phyloP scores from a whole-genome alignment of 2,329 filamentous ascomycete species.

The Pseudogymnoascus sp. region DNA sequence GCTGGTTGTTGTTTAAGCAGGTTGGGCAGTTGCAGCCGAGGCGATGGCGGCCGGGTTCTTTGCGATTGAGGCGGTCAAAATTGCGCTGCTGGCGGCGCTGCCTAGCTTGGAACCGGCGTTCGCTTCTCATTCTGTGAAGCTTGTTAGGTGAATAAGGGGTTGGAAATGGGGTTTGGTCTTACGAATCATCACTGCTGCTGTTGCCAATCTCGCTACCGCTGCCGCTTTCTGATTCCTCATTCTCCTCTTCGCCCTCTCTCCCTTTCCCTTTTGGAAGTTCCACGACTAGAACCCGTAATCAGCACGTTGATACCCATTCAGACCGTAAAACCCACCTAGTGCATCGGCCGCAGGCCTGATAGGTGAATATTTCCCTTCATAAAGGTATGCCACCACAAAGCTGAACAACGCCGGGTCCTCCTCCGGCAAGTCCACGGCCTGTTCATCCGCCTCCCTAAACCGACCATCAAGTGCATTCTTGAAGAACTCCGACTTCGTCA shows the following conservation, averaged over 20 bases:
- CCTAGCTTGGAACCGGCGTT: conserved; percentile 29
- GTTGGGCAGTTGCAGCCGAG: conserved; percentile 38
- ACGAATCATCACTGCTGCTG: conserved; percentile 31
- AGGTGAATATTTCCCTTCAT: conserved; percentile 40
- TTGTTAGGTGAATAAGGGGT: neutral
- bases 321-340: conserved; percentile 27
- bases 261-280: conserved; percentile 35
- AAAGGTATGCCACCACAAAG: conserved; percentile 44
- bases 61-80: conserved; percentile 34
- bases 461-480: conserved; percentile 40
- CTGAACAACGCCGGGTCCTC: conserved; percentile 45
- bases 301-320: neutral
- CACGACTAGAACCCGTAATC: conserved; percentile 11
- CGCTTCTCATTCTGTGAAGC: conserved; percentile 17
- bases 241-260: conserved; percentile 31
- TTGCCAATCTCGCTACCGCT: conserved; percentile 14
- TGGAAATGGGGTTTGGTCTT: neutral
- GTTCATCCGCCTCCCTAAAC: conserved; percentile 39
- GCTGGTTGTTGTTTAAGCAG: conserved; percentile 29
- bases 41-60: conserved; percentile 39
- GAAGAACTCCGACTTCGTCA: conserved; percentile 42
- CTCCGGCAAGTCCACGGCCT: conserved; percentile 42
- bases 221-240: conserved; percentile 29
- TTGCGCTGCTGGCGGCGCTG: conserved; percentile 31
- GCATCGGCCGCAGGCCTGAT: conserved; percentile 37